Evolutionary conservation across 2,329 filamentous ascomycete genomes (phyloP), one percentile per base, ranked within the genome.

Genomic region (Fusarium penzigii): DNA sequence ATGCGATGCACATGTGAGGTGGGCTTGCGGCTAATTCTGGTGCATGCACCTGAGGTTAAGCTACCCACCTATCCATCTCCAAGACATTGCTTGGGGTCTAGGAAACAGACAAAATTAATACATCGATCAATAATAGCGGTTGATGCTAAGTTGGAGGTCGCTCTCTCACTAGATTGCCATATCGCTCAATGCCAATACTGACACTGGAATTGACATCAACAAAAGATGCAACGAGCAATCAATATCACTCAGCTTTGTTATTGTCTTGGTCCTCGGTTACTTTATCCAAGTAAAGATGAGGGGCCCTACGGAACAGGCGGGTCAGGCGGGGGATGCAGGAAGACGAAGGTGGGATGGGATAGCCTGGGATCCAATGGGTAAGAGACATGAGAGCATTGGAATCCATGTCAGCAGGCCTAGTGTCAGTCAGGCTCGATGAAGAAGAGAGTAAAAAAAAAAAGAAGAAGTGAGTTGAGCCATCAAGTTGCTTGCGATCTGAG

Each of bases 1-100:
- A 55, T 55, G 46, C 42, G 14, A 44, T 49, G 53, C 42, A 29
- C 49, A 56, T 51, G 39, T 11, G 32, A 36, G 32, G 32, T 45
- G 43, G 41, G 46, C 16, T 46, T 48, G 46, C n/a, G 34, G 11
- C 42, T 49, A 17, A 42, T 41, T 34, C 32, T 39, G 17, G 17
- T 38, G 36, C 38, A 42, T 39, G 39, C 46, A 43, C 40, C 29
- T 38, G 36, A 39, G 14, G 20, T 40, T 17, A n/a, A 25, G 17
- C 34, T 55, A 41, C 29, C 40, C 29, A 29, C 29, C 20, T 25
- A 25, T 25, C 20, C 20, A 25, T 25, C 20, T 25, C 4, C 20
- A 4, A 25, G 20, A 25, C 20, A 25, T 25, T 25, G 4, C 20
- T 25, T 25, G 20, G 20, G 20, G 20, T 7, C 20, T 25, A 25